Evolutionary conservation across 345 rosid genomes (phyloP).

Genomic region (Lumnitzera littorea): DNA sequence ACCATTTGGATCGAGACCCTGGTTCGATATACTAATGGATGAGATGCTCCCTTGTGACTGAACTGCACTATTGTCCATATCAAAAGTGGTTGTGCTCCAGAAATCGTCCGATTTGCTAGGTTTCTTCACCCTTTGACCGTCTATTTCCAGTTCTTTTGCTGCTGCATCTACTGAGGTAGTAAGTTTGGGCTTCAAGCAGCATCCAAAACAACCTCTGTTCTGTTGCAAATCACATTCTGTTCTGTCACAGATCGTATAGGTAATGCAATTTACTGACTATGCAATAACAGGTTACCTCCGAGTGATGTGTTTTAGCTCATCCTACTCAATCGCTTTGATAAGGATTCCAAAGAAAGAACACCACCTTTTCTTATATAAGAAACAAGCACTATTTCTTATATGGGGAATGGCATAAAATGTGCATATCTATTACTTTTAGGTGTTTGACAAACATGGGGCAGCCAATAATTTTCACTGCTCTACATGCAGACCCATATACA

Average conservation of each 20-base stretch:
- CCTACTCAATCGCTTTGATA: too few relatives aligned
- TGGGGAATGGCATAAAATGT: too few relatives aligned
- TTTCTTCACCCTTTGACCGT: slow-evolving; percentile 22
- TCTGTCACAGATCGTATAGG: slow-evolving; percentile 3
- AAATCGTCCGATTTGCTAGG: slow-evolving; percentile 43
- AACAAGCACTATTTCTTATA: too few relatives aligned
- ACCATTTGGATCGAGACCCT: slow-evolving; percentile 26
- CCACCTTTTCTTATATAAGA: too few relatives aligned
- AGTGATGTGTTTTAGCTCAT: too few relatives aligned
- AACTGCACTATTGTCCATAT: slow-evolving; percentile 53
- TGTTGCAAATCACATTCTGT: slow-evolving; percentile 47
- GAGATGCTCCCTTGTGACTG: slow-evolving; percentile 66
- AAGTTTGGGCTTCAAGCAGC: slow-evolving; percentile 32
- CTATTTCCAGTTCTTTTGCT: slow-evolving; percentile 16
- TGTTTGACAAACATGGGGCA: too few relatives aligned
- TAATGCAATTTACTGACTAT: background rate
- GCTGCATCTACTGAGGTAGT: slow-evolving; percentile 21
- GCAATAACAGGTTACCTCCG: too few relatives aligned
- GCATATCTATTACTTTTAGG: too few relatives aligned
- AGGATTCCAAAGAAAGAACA: too few relatives aligned
- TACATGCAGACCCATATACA: too few relatives aligned
- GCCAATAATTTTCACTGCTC: too few relatives aligned
- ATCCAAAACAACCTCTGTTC: slow-evolving; percentile 82
- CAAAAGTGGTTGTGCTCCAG: slow-evolving; percentile 58
- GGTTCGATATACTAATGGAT: slow-evolving; percentile 42